These are phyloP conservation scores for Dentipellis sp. DNA, from an alignment of 768 basidiomycete species.

Conservation along the genomic window DNA sequence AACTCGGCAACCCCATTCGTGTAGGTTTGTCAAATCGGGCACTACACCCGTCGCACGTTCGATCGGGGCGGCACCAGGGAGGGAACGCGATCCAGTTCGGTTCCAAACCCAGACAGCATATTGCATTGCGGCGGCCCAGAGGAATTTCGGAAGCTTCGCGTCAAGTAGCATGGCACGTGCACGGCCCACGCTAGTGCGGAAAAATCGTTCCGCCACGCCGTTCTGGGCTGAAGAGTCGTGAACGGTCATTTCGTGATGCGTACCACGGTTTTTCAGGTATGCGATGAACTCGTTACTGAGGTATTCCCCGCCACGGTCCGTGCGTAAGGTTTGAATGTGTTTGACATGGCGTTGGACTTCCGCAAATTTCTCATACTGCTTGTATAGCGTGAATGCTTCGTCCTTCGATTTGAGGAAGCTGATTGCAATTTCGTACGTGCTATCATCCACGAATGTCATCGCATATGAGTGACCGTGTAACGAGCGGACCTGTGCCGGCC, in stretches of 20 bases:
- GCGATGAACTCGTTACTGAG: constrained; percentile 6
- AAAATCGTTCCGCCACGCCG: constrained; percentile 18
- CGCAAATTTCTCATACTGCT: constrained; percentile 12
- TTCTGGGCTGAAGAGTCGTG: constrained; percentile 17
- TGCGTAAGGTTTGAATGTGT: constrained; percentile 12
- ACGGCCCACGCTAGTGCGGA: constrained; percentile 4
- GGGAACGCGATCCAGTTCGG: background rate
- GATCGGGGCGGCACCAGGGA: background rate
- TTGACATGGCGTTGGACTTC: constrained; percentile 8
- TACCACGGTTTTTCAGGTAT: constrained; percentile 13
- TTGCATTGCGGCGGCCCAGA: background rate
- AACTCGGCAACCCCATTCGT: background rate
- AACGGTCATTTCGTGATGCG: constrained; percentile 7
- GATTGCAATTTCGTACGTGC: constrained; percentile 7
- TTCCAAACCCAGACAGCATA: background rate
- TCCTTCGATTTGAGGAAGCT: constrained; percentile 8
- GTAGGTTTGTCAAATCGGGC: background rate
- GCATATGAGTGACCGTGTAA: constrained; percentile 9
- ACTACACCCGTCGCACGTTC: background rate
- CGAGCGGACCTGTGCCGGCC: constrained; percentile 19
- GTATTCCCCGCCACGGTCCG: constrained; percentile 17
- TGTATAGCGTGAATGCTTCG: constrained; percentile 7
- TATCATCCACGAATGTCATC: constrained; percentile 18
- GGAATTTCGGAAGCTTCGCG: background rate
- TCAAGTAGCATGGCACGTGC: background rate